Evolutionary conservation across 2,329 filamentous ascomycete genomes (phyloP), one percentile per base, ranked within the genome.

Genomic region (Didymella sp.): DNA sequence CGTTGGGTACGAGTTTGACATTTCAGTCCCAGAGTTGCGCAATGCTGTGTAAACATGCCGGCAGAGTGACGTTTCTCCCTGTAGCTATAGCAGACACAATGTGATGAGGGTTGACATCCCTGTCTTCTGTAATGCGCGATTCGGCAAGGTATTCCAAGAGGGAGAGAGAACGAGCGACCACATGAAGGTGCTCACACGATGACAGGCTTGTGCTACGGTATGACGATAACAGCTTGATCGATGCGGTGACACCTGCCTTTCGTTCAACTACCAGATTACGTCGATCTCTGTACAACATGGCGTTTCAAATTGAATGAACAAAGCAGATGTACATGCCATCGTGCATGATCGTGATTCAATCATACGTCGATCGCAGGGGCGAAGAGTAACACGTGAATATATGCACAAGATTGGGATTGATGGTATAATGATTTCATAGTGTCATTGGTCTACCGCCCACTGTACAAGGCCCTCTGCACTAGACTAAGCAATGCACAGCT

Each of bases 391-490:
- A 33, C 4, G 17, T 24, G 15, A 41, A 6, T 22, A 25, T 35
- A 46, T 43, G 42, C 40, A 50, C 37, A 50, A 50, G 22, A 38
- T 52, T 25, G 27, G 47, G 15, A 12, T 12, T 45, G 49, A 35
- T 35, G n/a, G 33, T 31, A 47, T 37, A 46, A 51, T 40, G 51
- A 25, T 60, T 60, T 59, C 53, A 58, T 55, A 35, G 51, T 59
- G 54, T 56, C 40, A 54, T 59, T 59, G 58, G 47, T 67, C 53
- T 66, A 54, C 58, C 60, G 56, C 57, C 54, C 45, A 63, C 64
- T 64, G 58, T 64, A 66, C 66, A 67, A 66, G 59, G 59, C 62
- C 56, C 51, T 64, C 62, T 64, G 62, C 62, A 59, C 62, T 64
- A 64, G 62, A 64, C 55, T 51, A 64, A 64, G 62, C 62, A 61